Evolutionary conservation across 2,329 filamentous ascomycete genomes (phyloP).

Genomic region (Alternaria tenuissima): DNA sequence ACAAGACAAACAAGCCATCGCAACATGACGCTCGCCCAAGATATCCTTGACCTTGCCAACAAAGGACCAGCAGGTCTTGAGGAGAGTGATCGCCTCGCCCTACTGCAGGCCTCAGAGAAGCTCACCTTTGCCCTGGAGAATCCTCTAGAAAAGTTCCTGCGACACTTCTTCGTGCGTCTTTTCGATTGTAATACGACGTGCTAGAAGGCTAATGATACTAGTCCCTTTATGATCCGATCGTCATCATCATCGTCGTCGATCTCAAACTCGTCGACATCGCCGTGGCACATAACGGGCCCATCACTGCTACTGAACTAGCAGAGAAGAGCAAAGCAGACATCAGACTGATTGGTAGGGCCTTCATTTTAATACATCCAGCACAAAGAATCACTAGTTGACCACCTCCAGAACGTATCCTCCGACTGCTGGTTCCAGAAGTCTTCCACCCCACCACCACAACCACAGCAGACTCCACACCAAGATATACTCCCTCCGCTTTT

Average conservation of each 20-base stretch:
- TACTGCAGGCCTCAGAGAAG: conserved; percentile 14
- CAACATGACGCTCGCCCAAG: background rate
- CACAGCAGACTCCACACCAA: background rate
- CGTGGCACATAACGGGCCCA: conserved; percentile 11
- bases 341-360: background rate
- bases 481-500: background rate
- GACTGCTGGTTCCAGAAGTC: background rate
- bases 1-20: background rate
- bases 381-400: background rate
- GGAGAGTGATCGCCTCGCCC: conserved; percentile 17
- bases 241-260: conserved; percentile 20
- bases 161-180: conserved; percentile 8
- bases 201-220: background rate
- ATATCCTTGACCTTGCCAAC: conserved; percentile 4
- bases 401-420: background rate
- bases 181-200: background rate
- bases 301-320: conserved; percentile 18
- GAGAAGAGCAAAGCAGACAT: conserved; percentile 18
- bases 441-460: background rate
- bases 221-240: background rate
- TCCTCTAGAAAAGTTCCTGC: conserved; percentile 15
- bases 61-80: conserved; percentile 14
- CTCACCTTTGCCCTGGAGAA: conserved; percentile 15
- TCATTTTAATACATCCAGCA: accelerated
- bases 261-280: conserved; percentile 25